Base-by-base conservation (phyloP, 352 stramenopile genomes). In the Pythium phragmiticola region DNA sequence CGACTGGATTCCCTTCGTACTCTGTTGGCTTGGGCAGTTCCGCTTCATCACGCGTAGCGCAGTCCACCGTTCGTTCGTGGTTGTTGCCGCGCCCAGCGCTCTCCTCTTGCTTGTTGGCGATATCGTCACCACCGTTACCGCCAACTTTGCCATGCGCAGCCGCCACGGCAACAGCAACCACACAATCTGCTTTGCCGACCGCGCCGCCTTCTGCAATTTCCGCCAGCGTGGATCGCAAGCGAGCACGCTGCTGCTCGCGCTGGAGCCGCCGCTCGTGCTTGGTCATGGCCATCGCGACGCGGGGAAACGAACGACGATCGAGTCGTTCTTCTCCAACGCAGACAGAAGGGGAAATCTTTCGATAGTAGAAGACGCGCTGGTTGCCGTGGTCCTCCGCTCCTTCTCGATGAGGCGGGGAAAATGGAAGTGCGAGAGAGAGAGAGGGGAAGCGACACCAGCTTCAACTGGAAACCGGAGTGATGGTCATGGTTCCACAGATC, bases 231-330 rank as follows among this genome's bases (percentile, higher is more conserved):
- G 34, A 3, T 11, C 11, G 34, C 34, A 39, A 13, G 34, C 34
- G 34, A 39, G 7, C 34, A 1, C 34, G 34, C 34, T 39, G 30
- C 23, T 42, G 37, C 51, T 57, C 30, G 41, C 51, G 60, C 51
- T 66, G 50, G 17, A 51, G 52, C 19, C 41, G 37, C 9, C 50
- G 50, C 50, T 66, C 60, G 51, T 66, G 50, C 51, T 66, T 66
- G 51, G 60, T 66, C 28, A 58, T 42, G 14, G 60, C 60, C 51
- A 66, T 66, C 28, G 48, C 47, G 34, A 39, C 34, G 34, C 7
- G 7, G 34, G 34, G 34, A 39, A 39, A 39, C 34, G 7, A 39
- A 39, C 7, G 26, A 4, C 11, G 37, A 42, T 42, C 14, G 14
- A 46, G 39, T n/a, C 39, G 39, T 21, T 21, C 21, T 21, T 21